Evolutionary conservation across 2,329 filamentous ascomycete species (phyloP).

Genomic region (Neodidymelliopsis sp.): DNA sequence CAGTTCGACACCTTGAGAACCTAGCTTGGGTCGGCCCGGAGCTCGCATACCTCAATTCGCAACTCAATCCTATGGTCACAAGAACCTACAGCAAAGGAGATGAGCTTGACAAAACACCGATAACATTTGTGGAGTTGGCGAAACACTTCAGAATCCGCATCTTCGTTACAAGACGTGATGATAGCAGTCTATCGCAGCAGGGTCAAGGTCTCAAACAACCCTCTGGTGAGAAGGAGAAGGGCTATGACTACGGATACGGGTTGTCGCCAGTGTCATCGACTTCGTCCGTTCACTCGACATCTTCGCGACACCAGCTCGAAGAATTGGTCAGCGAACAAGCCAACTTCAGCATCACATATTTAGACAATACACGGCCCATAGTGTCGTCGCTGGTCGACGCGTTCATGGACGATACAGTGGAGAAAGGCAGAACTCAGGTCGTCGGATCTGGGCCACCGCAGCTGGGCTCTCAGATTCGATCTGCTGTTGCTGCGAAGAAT

Average conservation of each 20-base stretch:
- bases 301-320: slow-evolving; percentile 2
- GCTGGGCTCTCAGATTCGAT: slow-evolving; percentile 36
- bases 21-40: slow-evolving; percentile 32
- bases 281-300: slow-evolving; percentile 1
- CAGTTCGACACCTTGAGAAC: slow-evolving; percentile 32
- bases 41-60: slow-evolving; percentile 24
- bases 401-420: slow-evolving; percentile 28
- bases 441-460: slow-evolving; percentile 32
- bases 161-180: slow-evolving; percentile 22
- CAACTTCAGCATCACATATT: slow-evolving; percentile 31
- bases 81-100: neutral
- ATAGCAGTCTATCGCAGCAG: neutral
- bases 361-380: slow-evolving; percentile 28
- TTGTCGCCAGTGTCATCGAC: slow-evolving; percentile 4
- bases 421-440: slow-evolving; percentile 30
- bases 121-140: neutral
- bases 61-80: slow-evolving; percentile 8
- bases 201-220: neutral
- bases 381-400: slow-evolving; percentile 16
- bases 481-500: slow-evolving; percentile 34
- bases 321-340: slow-evolving; percentile 17
- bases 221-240: neutral
- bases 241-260: slow-evolving; percentile 1
- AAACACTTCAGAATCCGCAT: slow-evolving; percentile 26
- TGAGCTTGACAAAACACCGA: neutral